A percentile compares a stretch with the other conserved stretches of the same genome.
These are phyloP conservation scores for Knoxdaviesia proteae DNA, from an alignment of 2,329 filamentous ascomycete genomes.

Conservation along the genomic window DNA sequence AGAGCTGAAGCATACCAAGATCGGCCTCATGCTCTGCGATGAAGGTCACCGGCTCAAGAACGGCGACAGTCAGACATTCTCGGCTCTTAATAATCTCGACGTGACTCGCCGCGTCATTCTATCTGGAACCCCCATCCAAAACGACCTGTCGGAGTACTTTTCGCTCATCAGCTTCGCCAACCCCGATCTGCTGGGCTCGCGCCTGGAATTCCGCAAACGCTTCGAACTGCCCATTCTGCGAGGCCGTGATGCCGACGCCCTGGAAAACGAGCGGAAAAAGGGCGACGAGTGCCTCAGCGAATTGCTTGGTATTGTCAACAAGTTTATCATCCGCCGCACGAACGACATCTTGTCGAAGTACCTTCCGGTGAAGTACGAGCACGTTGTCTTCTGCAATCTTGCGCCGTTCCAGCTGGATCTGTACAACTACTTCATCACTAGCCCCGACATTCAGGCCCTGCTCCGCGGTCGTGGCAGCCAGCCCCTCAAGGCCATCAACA, in stretches of 20 bases:
- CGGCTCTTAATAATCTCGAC: slow-evolving; percentile 71
- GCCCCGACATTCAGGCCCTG: slow-evolving; percentile 80
- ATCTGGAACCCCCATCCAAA: slow-evolving; percentile 93
- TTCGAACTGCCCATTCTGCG: slow-evolving; percentile 85
- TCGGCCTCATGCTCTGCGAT: slow-evolving; percentile 84
- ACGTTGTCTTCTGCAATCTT: slow-evolving; percentile 93
- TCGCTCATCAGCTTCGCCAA: slow-evolving; percentile 92
- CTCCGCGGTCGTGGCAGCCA: slow-evolving; percentile 88
- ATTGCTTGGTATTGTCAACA: slow-evolving; percentile 73
- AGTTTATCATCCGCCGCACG: slow-evolving; percentile 92
- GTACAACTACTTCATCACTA: slow-evolving; percentile 95
- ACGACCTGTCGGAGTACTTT: slow-evolving; percentile 96
- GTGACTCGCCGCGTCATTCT: slow-evolving; percentile 83
- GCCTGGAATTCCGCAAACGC: slow-evolving; percentile 78
- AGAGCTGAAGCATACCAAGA: slow-evolving; percentile 72
- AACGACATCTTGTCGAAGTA: slow-evolving; percentile 98
- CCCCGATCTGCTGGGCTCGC: slow-evolving; percentile 71
- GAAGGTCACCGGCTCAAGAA: slow-evolving; percentile 96
- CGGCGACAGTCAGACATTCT: slow-evolving; percentile 88
- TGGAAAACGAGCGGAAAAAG: slow-evolving; percentile 59
- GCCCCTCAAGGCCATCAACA: slow-evolving; percentile 85
- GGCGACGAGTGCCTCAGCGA: slow-evolving; percentile 71
- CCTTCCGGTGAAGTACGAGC: slow-evolving; percentile 93
- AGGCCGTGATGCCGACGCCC: slow-evolving; percentile 76
- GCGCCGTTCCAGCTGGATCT: slow-evolving; percentile 81